Conservation (phyloP, 1,284 basidiomycete species). For the Microbotryomycetes sp. region DNA sequence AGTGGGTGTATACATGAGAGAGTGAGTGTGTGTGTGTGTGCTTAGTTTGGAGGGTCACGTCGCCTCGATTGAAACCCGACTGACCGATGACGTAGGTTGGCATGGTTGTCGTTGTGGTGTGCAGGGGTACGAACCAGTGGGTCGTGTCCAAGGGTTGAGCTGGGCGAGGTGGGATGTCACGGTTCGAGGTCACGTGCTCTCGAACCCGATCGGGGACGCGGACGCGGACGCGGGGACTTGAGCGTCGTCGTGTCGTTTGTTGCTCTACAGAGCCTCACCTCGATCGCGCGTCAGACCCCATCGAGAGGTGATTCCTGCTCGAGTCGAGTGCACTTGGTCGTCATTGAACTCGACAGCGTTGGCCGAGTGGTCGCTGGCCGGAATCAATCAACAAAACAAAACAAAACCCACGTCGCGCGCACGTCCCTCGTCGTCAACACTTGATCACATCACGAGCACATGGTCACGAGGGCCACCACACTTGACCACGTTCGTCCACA, state of each 20-base stretch:
- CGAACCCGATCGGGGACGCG: too few relatives aligned
- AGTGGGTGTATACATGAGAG: too few relatives aligned
- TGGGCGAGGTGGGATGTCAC: background rate
- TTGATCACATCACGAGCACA: background rate
- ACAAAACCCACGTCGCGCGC: background rate
- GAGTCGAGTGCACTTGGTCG: too few relatives aligned
- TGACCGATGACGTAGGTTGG: conserved; percentile 28
- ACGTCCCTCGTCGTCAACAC: background rate
- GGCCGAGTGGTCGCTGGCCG: background rate
- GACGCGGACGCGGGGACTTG: too few relatives aligned
- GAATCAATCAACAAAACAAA: background rate
- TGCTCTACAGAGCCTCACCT: too few relatives aligned
- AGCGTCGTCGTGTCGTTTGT: too few relatives aligned
- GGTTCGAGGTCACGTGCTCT: background rate
- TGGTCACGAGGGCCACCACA: background rate
- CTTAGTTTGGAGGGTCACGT: too few relatives aligned
- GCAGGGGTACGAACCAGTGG: background rate
- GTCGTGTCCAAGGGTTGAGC: background rate
- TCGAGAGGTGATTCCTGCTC: too few relatives aligned
- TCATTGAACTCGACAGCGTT: background rate
- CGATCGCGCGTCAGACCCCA: too few relatives aligned
- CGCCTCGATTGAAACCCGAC: too few relatives aligned
- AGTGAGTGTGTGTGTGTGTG: too few relatives aligned
- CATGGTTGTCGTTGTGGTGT: conserved; percentile 1
- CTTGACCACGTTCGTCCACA: background rate